Conservation (phyloP, 345 rosid species). For the Turnera subulata region DNA sequence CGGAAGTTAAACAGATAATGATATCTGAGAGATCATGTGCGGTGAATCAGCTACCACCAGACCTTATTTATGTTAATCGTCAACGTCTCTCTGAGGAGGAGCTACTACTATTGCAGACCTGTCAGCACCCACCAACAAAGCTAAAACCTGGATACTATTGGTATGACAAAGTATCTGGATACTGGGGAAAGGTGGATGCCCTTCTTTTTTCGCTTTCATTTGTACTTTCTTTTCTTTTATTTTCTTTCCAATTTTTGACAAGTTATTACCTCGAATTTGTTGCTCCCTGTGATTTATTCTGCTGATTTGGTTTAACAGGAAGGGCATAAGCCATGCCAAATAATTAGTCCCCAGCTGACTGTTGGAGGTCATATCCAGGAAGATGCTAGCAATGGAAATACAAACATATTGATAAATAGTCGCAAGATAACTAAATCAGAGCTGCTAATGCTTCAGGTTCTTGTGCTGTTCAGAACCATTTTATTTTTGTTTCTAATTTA, state of each 20-base stretch:
- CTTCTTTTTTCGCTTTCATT: slow-evolving; percentile 2
- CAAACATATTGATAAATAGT: slow-evolving; percentile 46
- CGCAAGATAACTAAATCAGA: slow-evolving; percentile 70
- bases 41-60: slow-evolving; percentile 70
- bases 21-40: slow-evolving; percentile 47
- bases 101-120: slow-evolving; percentile 49
- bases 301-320: slow-evolving; percentile 40
- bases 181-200: slow-evolving; percentile 85
- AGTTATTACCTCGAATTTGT: slow-evolving; percentile 1
- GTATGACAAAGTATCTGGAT: slow-evolving; percentile 81
- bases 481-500: slow-evolving; percentile 14
- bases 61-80: slow-evolving; percentile 53
- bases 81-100: slow-evolving; percentile 43
- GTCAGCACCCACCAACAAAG: slow-evolving; percentile 63
- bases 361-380: slow-evolving; percentile 44
- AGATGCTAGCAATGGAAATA: slow-evolving; percentile 76
- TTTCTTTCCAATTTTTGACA: background rate
- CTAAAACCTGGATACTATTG: slow-evolving; percentile 75
- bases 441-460: slow-evolving; percentile 65
- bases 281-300: slow-evolving; percentile 14
- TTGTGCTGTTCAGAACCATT: slow-evolving; percentile 9
- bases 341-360: slow-evolving; percentile 48
- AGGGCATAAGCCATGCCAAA: slow-evolving; percentile 74
- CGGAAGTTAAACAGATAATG: slow-evolving; percentile 58
- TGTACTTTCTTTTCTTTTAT: background rate